Base-by-base conservation (phyloP, 2,329 filamentous ascomycete genomes). In the Nakataea oryzae region DNA sequence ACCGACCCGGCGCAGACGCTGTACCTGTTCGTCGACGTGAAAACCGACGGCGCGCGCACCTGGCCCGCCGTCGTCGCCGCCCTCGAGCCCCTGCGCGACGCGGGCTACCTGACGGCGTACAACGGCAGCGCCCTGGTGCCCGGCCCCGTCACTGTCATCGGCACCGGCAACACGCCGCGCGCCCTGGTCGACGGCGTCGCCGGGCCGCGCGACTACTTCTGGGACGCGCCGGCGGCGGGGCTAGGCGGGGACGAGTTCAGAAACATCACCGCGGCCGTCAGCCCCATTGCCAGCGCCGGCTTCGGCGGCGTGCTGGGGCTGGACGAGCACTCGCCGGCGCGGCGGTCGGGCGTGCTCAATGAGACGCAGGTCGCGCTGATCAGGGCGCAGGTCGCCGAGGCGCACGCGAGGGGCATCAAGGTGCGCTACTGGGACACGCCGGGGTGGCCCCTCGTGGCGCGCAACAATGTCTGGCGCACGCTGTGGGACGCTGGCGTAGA, bases 11-110 rank as follows among this genome's bases (percentile, higher is more conserved):
- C 67, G 3, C 81, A 83, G 67, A 78, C 82, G 0, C 72, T 89
- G 0, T 78, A 83, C 24, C 76, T 91, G 3, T 78, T 90, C 17
- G 78, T 91, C 24, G 88, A 91, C 71, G 73, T 90, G 69, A 91
- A 91, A 73, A 84, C 79, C 1, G 72, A 78, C 41, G 80, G 79
- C 0, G 68, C 72, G n/a, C 71, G 74, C 32, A 81, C 80, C 3
- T 85, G 80, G 74, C 78, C 77, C 0, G 69, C 77, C 47, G 77
- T 87, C 0, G 65, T 81, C 6, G 65, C 72, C 3, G 80, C 85
- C 56, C 76, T 89, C 0, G 73, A 81, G 61, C 80, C 84, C 2
- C 75, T 90, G 7, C 77, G 85, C 13, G 74, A 81, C 26, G 76
- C 75, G 27, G 79, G 80, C 24, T 89, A 78, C 76, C 69, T 86